Evolutionary conservation across 495 filamentous ascomycete genomes (phyloP), one percentile per base, ranked within the genome.

Genomic region (Echria macrotheca): DNA sequence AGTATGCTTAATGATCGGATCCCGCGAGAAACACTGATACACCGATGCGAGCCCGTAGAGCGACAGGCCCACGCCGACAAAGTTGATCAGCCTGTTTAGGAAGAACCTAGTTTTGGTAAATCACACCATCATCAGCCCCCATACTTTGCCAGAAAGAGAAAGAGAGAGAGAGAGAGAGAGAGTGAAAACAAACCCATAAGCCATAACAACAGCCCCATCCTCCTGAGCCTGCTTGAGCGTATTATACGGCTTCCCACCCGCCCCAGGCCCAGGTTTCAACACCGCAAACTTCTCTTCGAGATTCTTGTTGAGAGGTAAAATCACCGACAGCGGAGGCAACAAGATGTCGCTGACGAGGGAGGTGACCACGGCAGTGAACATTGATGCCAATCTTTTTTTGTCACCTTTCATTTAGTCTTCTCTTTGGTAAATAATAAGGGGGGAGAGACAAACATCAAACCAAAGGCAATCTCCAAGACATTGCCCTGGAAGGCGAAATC

Each of bases 241-340:
- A 53, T 85, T 87, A 58, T 90, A 90, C 9, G 78, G 79, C 25
- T 47, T 43, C 23, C 64, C 40, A 3, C 59, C 60, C 10, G 65
- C 55, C 44, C 80, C 65, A 1, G 77, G 74, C 0, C 86, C 85
- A 4, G 63, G 39, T 15, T 66, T 73, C 37, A 89, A 59, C 5
- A 86, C 77, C 0, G 83, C 80, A 53, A 90, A 90, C 62, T 87
- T 87, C 66, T 85, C 81, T 41, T 84, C 79, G 56, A 90, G 76
- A 59, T 89, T 89, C 35, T 79, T 74, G 52, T 84, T 76, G 40
- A 88, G 63, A 32, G 84, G 84, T 0, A 85, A 76, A 12, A 90
- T 59, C 15, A 89, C 67, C 6, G 83, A 84, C 28, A 90, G 61
- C 5, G 85, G 72, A 8, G 86, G 86, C 24, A 87, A 69, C 11